These are phyloP conservation scores for Volvox reticuliferus DNA, from an alignment of 139 green algal genomes.

Conservation along the genomic window DNA sequence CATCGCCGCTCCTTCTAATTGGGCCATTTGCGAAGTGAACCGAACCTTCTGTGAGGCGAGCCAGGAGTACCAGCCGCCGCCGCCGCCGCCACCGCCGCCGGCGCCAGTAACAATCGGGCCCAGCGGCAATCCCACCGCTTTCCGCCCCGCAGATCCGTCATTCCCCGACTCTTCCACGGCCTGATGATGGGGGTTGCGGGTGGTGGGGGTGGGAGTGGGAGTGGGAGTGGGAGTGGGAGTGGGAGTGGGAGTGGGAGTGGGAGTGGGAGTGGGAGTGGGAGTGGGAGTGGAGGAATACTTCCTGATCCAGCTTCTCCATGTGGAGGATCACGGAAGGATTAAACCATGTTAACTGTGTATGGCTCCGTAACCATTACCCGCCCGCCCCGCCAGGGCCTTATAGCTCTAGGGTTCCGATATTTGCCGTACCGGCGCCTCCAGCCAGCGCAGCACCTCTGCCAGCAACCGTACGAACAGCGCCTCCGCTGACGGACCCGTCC, in stretches of 20 bases:
- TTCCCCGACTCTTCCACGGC: neutral
- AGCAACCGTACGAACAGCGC: constrained; percentile 9
- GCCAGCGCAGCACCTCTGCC: constrained; percentile 39
- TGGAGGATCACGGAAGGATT: neutral
- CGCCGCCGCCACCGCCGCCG: neutral
- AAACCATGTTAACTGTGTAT: neutral
- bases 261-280: neutral
- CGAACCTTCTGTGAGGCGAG: neutral
- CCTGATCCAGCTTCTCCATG: neutral
- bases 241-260: neutral
- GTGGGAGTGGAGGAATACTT: neutral
- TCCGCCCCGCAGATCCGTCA: neutral
- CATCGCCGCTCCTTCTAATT: neutral
- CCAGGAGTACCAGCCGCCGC: neutral
- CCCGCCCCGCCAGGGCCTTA: neutral
- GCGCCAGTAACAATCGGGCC: neutral
- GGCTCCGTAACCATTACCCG: neutral
- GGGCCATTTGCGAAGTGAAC: neutral
- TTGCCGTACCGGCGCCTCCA: constrained; percentile 28
- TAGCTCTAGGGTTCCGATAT: neutral
- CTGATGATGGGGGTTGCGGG: neutral
- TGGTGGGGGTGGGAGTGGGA: neutral
- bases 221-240: neutral
- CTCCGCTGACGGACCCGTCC: constrained; percentile 3
- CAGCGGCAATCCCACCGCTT: neutral